A percentile compares a stretch with the other conserved stretches of the same genome.
Conservation (phyloP, 306 rosid genomes). For the Dalbergia cultrata region DNA sequence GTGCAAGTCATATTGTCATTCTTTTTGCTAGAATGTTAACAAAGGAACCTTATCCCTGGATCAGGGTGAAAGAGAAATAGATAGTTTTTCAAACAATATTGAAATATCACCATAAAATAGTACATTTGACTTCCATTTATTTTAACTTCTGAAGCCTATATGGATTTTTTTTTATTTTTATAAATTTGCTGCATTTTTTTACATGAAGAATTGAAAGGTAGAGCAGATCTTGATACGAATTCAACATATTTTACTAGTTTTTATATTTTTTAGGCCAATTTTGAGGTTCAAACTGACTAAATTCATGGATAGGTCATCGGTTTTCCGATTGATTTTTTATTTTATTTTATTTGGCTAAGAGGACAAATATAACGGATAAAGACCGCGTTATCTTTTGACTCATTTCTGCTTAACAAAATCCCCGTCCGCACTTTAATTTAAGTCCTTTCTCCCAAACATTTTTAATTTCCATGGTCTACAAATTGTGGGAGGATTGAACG, state of each 20-base stretch:
- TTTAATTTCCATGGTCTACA: not conserved
- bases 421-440: not conserved
- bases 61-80: not conserved
- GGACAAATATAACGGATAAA: not conserved
- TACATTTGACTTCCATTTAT: not conserved
- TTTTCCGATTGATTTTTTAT: too few species aligned
- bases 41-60: not conserved
- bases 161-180: not conserved
- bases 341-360: not conserved
- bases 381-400: not conserved
- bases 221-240: not conserved
- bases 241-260: too few species aligned
- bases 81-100: constrained; percentile 4
- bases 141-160: not conserved
- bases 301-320: too few species aligned
- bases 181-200: not conserved
- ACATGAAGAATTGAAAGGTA: not conserved
- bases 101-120: not conserved
- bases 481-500: not conserved
- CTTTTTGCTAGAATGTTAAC: not conserved
- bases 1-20: constrained; percentile 19
- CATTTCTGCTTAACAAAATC: not conserved
- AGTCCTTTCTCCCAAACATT: not conserved
- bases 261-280: too few species aligned
- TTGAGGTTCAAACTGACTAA: too few species aligned